phyloP scores from a whole-genome alignment of 805 yeast species.

The Candida loeiensis region DNA sequence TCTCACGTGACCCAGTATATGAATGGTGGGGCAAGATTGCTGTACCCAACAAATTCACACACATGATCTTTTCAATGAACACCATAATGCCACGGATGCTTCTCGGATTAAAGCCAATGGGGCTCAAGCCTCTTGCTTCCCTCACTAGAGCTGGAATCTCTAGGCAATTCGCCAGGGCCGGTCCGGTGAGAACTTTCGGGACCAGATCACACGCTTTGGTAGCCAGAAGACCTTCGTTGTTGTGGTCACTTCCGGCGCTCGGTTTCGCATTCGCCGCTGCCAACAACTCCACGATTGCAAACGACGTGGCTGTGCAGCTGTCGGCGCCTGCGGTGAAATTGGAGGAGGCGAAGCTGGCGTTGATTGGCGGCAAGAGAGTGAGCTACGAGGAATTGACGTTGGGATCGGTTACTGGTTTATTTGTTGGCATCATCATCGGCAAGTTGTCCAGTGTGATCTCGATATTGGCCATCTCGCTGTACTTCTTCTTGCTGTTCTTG shows the following conservation, averaged over 20 bases:
- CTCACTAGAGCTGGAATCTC: background rate
- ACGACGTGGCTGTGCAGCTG: slow-evolving; percentile 12
- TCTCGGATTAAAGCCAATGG: background rate
- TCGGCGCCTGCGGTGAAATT: background rate
- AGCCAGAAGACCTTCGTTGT: background rate
- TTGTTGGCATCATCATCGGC: slow-evolving; percentile 58
- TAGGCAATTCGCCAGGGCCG: background rate
- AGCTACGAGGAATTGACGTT: slow-evolving; percentile 60
- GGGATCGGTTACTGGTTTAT: slow-evolving; percentile 61
- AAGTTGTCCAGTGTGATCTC: slow-evolving; percentile 55
- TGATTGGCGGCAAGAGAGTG: slow-evolving; percentile 44
- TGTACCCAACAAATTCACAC: background rate
- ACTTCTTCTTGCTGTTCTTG: slow-evolving; percentile 48
- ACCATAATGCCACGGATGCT: background rate
- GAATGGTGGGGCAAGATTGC: background rate
- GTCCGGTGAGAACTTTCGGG: no score
- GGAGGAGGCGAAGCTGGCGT: background rate
- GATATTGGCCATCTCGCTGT: slow-evolving; percentile 42
- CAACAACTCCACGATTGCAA: slow-evolving; percentile 5
- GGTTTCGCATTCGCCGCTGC: background rate
- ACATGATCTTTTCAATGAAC: background rate
- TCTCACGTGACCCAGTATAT: background rate
- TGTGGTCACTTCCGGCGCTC: background rate
- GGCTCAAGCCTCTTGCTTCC: background rate
- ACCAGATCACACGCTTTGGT: no score